Evolutionary conservation across 2,329 filamentous ascomycete genomes (phyloP).

Genomic region (Capronia epimyces): DNA sequence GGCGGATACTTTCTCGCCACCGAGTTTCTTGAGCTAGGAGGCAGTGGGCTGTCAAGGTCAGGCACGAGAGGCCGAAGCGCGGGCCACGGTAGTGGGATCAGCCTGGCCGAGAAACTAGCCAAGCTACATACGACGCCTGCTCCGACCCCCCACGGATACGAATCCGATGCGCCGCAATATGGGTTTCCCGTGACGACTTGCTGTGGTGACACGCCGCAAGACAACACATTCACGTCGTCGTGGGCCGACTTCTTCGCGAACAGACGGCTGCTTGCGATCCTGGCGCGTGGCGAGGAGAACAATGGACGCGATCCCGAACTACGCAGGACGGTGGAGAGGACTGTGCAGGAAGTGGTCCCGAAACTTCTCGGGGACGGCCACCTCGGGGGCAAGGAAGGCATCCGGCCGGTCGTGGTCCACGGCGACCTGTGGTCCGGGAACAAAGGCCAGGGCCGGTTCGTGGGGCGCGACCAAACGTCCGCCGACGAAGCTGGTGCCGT

Average conservation of each 20-base stretch:
- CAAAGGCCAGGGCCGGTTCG: constrained; percentile 61
- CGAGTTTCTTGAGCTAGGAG: constrained; percentile 68
- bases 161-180: constrained; percentile 61
- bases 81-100: constrained; percentile 49
- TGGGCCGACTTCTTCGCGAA: constrained; percentile 87
- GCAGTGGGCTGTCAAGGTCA: constrained; percentile 20
- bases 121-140: constrained; percentile 71
- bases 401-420: constrained; percentile 76
- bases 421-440: constrained; percentile 95
- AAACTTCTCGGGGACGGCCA: constrained; percentile 65
- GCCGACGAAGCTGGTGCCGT: constrained; percentile 41
- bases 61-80: constrained; percentile 29
- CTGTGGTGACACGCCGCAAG: constrained; percentile 77
- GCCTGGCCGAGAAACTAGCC: constrained; percentile 70
- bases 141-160: constrained; percentile 56
- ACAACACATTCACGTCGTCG: constrained; percentile 64
- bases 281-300: constrained; percentile 51
- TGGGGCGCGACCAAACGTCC: constrained; percentile 31
- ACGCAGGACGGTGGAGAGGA: constrained; percentile 57
- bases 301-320: constrained; percentile 64
- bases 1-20: constrained; percentile 57
- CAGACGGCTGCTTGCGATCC: constrained; percentile 63
- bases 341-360: constrained; percentile 63
- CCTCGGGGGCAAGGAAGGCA: constrained; percentile 52
- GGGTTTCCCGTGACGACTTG: constrained; percentile 82